A percentile compares a stretch with the other conserved stretches of the same genome.
Evolutionary conservation across 2,329 filamentous ascomycete genomes (phyloP).

Genomic region (Graphilbum sp.): DNA sequence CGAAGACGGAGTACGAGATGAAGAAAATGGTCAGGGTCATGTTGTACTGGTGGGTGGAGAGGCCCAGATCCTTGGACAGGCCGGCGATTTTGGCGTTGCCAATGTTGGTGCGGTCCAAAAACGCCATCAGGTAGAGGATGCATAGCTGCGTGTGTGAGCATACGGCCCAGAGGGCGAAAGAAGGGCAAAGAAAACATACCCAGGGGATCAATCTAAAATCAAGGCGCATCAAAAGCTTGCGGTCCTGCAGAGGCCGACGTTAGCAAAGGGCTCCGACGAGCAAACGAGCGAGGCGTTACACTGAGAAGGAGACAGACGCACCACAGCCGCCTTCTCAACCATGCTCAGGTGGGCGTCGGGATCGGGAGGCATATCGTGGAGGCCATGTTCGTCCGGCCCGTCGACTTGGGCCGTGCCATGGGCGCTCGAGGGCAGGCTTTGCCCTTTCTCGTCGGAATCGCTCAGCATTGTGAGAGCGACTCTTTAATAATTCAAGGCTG

Average conservation of each 20-base stretch:
- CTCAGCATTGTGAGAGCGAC: constrained; percentile 7
- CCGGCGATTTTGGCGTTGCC: constrained; percentile 49
- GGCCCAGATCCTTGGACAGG: constrained; percentile 37
- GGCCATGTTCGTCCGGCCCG: not conserved
- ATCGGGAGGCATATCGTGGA: constrained; percentile 12
- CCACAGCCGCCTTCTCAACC: constrained; percentile 14
- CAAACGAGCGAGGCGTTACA: too few relatives aligned
- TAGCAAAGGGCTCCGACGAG: not conserved
- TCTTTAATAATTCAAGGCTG: too few relatives aligned
- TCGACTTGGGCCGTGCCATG: constrained; percentile 1
- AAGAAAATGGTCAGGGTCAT: constrained; percentile 70
- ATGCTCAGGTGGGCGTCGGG: constrained; percentile 17
- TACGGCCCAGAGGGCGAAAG: not conserved
- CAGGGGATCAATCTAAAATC: constrained; percentile 20
- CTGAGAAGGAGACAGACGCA: constrained; percentile 7
- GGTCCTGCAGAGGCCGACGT: constrained; percentile 12
- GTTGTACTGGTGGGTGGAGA: constrained; percentile 54
- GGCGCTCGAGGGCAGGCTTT: constrained; percentile 1
- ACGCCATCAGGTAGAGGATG: constrained; percentile 57
- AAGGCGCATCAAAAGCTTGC: constrained; percentile 16
- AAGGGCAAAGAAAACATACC: constrained; percentile 11
- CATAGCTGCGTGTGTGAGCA: constrained; percentile 30
- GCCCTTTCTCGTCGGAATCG: constrained; percentile 9
- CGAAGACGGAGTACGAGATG: constrained; percentile 66
- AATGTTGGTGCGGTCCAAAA: constrained; percentile 64